Evolutionary conservation across 2,329 filamentous ascomycete species (phyloP).

Genomic region (Colletotrichum plurivorum): DNA sequence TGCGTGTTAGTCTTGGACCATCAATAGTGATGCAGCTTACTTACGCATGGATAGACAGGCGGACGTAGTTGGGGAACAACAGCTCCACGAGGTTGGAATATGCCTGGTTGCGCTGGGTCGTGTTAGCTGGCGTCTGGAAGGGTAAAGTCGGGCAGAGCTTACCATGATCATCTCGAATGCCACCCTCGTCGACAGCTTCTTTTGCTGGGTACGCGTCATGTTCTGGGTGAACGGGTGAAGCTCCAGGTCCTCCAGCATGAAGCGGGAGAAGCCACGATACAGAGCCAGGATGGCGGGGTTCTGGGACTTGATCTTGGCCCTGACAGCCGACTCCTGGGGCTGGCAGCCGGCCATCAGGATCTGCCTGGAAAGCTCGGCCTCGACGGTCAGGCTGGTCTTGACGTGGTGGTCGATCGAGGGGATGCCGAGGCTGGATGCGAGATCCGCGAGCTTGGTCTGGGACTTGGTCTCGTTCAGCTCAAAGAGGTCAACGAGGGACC

Average conservation of each 20-base stretch:
- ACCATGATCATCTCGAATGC: slow-evolving; percentile 53
- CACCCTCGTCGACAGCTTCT: slow-evolving; percentile 48
- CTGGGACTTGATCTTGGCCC: slow-evolving; percentile 46
- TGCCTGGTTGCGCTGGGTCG: slow-evolving; percentile 56
- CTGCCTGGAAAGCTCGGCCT: slow-evolving; percentile 50
- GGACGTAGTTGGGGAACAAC: slow-evolving; percentile 59
- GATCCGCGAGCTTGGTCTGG: slow-evolving; percentile 20
- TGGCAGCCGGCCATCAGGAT: slow-evolving; percentile 53
- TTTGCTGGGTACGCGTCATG: slow-evolving; percentile 47
- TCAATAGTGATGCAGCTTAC: neutral
- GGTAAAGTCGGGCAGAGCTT: slow-evolving; percentile 1
- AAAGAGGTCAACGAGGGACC: slow-evolving; percentile 48
- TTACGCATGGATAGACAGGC: slow-evolving; percentile 63
- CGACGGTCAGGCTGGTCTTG: slow-evolving; percentile 43
- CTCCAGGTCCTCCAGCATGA: slow-evolving; percentile 60
- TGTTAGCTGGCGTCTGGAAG: slow-evolving; percentile 3
- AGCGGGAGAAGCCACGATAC: slow-evolving; percentile 73
- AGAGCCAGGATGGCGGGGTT: slow-evolving; percentile 59
- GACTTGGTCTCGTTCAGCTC: slow-evolving; percentile 53
- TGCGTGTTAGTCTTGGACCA: neutral
- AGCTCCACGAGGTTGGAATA: slow-evolving; percentile 64
- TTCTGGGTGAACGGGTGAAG: slow-evolving; percentile 44
- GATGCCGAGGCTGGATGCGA: slow-evolving; percentile 35
- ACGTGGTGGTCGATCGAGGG: slow-evolving; percentile 54
- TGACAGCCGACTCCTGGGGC: slow-evolving; percentile 48